These are phyloP conservation scores for Penicillium sp. DNA, from an alignment of 2,329 filamentous ascomycete species.

Conservation along the genomic window DNA sequence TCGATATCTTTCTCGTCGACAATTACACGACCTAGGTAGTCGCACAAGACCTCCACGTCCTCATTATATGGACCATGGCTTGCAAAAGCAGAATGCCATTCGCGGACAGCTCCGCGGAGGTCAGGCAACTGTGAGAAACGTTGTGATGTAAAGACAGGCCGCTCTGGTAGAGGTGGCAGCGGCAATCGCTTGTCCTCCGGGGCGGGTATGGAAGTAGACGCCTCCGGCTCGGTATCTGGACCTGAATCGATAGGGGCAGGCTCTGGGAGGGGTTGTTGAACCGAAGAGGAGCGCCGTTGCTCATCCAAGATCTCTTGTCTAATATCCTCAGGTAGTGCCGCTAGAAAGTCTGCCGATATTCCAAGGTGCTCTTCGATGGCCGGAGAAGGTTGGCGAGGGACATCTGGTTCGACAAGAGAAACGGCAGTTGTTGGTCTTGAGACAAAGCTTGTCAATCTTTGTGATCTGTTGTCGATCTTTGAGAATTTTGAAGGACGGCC, in stretches of 20 bases:
- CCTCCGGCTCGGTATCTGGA: constrained; percentile 9
- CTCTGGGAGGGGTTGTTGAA: constrained; percentile 56
- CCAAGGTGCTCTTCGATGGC: constrained; percentile 30
- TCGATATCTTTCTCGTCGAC: constrained; percentile 73
- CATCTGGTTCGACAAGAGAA: constrained; percentile 8
- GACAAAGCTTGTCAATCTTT: constrained; percentile 15
- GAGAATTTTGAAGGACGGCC: constrained; percentile 53
- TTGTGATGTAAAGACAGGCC: constrained; percentile 63
- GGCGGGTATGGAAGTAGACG: constrained; percentile 2
- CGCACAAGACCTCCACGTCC: constrained; percentile 73
- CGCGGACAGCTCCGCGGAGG: constrained; percentile 70
- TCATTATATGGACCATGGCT: constrained; percentile 74
- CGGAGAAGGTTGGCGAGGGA: constrained; percentile 27
- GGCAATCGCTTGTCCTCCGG: constrained; percentile 25
- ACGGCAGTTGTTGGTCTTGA: constrained; percentile 18
- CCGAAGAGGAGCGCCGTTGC: constrained; percentile 62
- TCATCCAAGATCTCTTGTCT: constrained; percentile 76
- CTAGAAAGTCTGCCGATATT: constrained; percentile 72
- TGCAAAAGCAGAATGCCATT: constrained; percentile 73
- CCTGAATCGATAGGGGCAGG: constrained; percentile 15
- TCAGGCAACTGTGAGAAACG: constrained; percentile 60
- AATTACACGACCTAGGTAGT: constrained; percentile 72
- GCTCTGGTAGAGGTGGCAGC: constrained; percentile 52
- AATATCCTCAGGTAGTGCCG: constrained; percentile 79
- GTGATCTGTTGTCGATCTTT: constrained; percentile 28